Percentiles rank a stretch among this genome's conserved stretches.
Conservation (phyloP, 140 eudicot genomes). For the Flaveria floridana region DNA sequence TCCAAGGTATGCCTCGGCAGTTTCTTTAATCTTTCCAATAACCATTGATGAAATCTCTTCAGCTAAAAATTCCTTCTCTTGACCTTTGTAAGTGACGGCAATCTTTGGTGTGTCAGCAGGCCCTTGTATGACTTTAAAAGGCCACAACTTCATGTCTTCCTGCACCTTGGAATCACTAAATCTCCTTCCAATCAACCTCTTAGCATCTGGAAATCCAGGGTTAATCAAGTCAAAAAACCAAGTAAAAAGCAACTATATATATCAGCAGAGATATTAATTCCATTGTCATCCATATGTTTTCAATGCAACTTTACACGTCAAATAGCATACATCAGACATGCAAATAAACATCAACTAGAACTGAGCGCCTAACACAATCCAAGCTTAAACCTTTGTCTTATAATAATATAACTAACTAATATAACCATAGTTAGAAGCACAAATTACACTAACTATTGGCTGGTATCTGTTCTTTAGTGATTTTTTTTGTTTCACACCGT, state of each 20-base stretch:
- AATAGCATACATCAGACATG: too few relatives aligned
- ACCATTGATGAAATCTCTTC: conserved; percentile 24
- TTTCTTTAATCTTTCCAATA: conserved; percentile 25
- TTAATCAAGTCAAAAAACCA: not conserved
- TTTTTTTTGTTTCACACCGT: too few relatives aligned
- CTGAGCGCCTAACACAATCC: too few relatives aligned
- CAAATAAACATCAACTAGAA: too few relatives aligned
- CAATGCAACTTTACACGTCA: too few relatives aligned
- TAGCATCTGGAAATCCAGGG: conserved; percentile 5
- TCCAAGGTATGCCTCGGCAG: conserved; percentile 17
- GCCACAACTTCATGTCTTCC: conserved; percentile 12
- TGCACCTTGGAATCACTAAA: conserved; percentile 16
- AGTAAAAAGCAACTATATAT: not conserved
- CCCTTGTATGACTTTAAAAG: not conserved
- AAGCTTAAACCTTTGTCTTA: too few relatives aligned
- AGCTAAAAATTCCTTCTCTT: conserved; percentile 13
- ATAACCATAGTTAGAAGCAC: too few relatives aligned
- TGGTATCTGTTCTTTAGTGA: too few relatives aligned
- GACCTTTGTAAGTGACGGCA: conserved; percentile 16
- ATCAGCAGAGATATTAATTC: not conserved
- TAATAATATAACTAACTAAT: too few relatives aligned
- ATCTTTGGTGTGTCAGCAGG: conserved; percentile 20
- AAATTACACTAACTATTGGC: too few relatives aligned
- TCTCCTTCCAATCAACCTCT: conserved; percentile 23
- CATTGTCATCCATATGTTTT: too few relatives aligned